Evolutionary conservation across 768 basidiomycete genomes (phyloP), one percentile per base, ranked within the genome.

Genomic region (Pisolithus sp.): DNA sequence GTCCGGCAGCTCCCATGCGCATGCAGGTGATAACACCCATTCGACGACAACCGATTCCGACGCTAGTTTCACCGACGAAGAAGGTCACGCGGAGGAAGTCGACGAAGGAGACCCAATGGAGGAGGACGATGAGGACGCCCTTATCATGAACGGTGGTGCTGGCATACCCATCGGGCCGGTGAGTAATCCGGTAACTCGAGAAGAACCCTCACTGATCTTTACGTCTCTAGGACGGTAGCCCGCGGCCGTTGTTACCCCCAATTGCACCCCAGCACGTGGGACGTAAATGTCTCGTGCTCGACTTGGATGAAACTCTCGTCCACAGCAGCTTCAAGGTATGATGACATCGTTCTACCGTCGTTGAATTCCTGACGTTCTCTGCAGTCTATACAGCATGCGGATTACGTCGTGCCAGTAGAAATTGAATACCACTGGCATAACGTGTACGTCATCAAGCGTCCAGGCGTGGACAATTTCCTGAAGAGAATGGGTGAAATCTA

Each of bases 351-450:
- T 24, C n/a, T 2, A 36, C 50, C 36, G 23, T 46, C 48, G 56
- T 24, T 10, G 42, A 26, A 48, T 28, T 37, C 49, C 56, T 62
- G 23, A 64, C 28, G 30, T 20, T 21, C 53, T 51, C 51, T 55
- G 12, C 38, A 98, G 94, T 89, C 93, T 50, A 91, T 98, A 60
- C 80, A 78, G 57, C 89, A 93, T 62, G 93, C 95, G 28, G 96
- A 99, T 73, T 99, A 93, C 69, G 91, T 98, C 56, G 95, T 99
- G 3, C 96, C 96, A 5, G 96, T 99, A 23, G 96, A 98, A 71
- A 99, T 99, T 56, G 96, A 99, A 65, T 93, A 90, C 58, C 89
- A 96, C 64, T 90, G 88, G 80, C 96, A 99, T 68, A 97, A 99
- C 63, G 93, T 98, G 58, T 97, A 98, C 71, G 96, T 98, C 46